Conservation (phyloP, 192 early-diverging fungal species). For the Backusella circina region DNA sequence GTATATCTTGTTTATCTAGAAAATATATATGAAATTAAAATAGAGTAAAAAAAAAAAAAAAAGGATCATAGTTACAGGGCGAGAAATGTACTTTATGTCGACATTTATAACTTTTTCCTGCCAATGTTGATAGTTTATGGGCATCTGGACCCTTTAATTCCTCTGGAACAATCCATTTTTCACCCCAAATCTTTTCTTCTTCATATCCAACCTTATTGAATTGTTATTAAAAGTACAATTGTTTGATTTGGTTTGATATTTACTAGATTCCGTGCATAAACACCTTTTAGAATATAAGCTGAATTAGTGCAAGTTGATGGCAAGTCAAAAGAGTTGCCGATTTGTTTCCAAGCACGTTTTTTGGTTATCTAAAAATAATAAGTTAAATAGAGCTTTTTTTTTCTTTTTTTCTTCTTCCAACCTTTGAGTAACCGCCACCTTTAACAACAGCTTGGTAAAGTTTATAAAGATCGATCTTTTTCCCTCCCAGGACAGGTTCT, state of each 20-base stretch:
- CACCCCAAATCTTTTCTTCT: slow-evolving; percentile 22
- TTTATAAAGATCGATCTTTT: slow-evolving; percentile 65
- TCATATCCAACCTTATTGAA: slow-evolving; percentile 16
- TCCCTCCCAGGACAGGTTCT: slow-evolving; percentile 72
- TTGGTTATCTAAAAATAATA: slow-evolving; percentile 50
- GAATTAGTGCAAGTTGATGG: slow-evolving; percentile 79
- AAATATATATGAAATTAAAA: not conserved
- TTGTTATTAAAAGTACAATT: not conserved
- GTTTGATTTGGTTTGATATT: not conserved
- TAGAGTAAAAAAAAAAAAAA: not conserved
- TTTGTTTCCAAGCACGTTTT: slow-evolving; percentile 68
- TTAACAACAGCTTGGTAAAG: slow-evolving; percentile 53
- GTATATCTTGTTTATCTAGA: not conserved
- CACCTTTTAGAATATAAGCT: slow-evolving; percentile 71
- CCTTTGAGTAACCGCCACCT: slow-evolving; percentile 71
- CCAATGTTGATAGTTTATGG: slow-evolving; percentile 27
- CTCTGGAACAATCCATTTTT: slow-evolving; percentile 17
- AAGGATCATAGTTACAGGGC: not conserved
- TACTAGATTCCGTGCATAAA: slow-evolving; percentile 60
- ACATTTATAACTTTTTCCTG: slow-evolving; percentile 24
- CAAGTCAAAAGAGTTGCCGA: slow-evolving; percentile 67
- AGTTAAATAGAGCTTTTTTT: not conserved
- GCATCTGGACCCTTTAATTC: slow-evolving; percentile 27
- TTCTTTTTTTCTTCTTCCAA: slow-evolving; percentile 16
- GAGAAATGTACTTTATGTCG: not conserved